Percentiles rank a stretch among this genome's conserved stretches.
phyloP scores from a whole-genome alignment of 2,329 filamentous ascomycete species.

The Botrytis elliptica region DNA sequence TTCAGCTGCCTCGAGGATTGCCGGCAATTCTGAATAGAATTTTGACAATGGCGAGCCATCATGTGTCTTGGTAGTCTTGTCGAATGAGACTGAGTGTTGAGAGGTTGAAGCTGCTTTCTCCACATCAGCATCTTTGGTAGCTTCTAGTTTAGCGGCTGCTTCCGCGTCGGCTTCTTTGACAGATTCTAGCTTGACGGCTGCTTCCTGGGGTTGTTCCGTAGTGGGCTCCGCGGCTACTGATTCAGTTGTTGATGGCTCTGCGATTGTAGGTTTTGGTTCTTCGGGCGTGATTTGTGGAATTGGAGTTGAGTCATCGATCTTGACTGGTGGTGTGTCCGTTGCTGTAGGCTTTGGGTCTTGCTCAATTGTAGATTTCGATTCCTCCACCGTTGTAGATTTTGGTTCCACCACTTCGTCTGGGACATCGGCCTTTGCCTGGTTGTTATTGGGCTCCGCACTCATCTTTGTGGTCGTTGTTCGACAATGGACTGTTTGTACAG shows the following conservation, averaged over 20 bases:
- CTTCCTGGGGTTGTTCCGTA: neutral
- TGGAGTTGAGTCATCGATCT: neutral
- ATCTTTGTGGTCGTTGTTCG: neutral
- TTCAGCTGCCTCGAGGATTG: constrained; percentile 55
- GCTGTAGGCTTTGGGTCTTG: neutral
- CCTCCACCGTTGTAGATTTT: neutral
- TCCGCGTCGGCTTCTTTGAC: constrained; percentile 9
- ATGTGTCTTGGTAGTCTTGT: constrained; percentile 18
- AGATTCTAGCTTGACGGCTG: constrained; percentile 11
- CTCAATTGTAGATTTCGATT: neutral
- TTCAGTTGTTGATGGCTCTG: neutral
- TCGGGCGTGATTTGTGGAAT: neutral
- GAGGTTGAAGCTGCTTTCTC: constrained; percentile 10
- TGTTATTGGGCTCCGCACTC: constrained; percentile 7
- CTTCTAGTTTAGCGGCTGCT: constrained; percentile 10
- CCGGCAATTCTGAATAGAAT: constrained; percentile 57
- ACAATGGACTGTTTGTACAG: neutral
- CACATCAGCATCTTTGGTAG: constrained; percentile 7
- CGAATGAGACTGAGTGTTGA: constrained; percentile 16
- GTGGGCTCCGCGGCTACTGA: neutral
- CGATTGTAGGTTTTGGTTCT: constrained; percentile 3
- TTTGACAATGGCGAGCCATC: constrained; percentile 46
- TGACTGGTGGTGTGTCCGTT: neutral
- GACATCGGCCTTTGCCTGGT: neutral
- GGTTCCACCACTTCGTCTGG: neutral